A percentile compares a stretch with the other conserved stretches of the same genome.
phyloP scores from a whole-genome alignment of 768 basidiomycete genomes.

The Russula vinacea region DNA sequence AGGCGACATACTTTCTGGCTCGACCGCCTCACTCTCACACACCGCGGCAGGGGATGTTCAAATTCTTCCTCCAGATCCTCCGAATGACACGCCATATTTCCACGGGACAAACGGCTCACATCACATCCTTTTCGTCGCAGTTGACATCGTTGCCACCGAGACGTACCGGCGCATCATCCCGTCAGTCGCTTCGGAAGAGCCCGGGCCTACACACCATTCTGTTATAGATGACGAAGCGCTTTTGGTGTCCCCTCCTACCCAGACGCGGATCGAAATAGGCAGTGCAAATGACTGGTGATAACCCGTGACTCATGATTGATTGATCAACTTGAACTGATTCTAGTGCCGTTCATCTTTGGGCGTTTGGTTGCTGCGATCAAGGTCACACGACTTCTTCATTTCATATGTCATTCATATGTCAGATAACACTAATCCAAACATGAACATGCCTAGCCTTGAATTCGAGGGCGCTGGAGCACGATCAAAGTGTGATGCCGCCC shows the following conservation, averaged over 20 bases:
- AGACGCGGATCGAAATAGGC: too few species aligned
- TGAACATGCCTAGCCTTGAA: too few species aligned
- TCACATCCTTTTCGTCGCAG: constrained; percentile 9
- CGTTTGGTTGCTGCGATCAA: too few species aligned
- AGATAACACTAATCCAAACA: too few species aligned
- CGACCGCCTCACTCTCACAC: neutral
- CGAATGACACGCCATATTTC: neutral
- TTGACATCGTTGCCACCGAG: constrained; percentile 12
- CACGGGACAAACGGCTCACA: neutral
- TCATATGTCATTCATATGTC: too few species aligned
- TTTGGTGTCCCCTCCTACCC: constrained; percentile 22
- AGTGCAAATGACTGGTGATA: too few species aligned
- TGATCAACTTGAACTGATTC: too few species aligned
- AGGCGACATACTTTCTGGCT: constrained; percentile 1
- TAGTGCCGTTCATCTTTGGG: too few species aligned
- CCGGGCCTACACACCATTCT: neutral
- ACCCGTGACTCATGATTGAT: too few species aligned
- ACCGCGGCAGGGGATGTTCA: constrained; percentile 9
- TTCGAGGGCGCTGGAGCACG: too few species aligned
- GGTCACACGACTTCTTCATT: too few species aligned
- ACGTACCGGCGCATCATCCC: neutral
- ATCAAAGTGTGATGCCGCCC: too few species aligned
- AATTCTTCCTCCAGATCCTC: constrained; percentile 2
- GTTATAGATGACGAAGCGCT: constrained; percentile 22
- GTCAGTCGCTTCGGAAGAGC: neutral